Evolutionary conservation across 2,329 filamentous ascomycete species (phyloP), one percentile per base, ranked within the genome.

Genomic region (Hypomyces perniciosus): DNA sequence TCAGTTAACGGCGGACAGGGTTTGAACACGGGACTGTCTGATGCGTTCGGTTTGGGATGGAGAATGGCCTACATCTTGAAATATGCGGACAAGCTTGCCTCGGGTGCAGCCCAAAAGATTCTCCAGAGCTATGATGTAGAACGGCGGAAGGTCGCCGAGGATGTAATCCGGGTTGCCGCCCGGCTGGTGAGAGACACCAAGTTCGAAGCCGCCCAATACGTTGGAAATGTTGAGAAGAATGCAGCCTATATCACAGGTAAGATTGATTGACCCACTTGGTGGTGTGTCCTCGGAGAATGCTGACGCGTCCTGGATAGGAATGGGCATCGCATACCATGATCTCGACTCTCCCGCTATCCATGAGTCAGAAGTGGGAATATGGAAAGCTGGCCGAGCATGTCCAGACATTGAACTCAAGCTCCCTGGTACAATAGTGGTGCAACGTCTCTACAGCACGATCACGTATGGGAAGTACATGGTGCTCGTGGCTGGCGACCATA

Each of bases 1-100:
- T 77, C 70, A 1, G 76, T 77, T 34, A 76, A 78, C 7, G 79
- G 78, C 0, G 79, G 78, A 0, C 78, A 81, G 55, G 79, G 80
- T 0, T 70, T 82, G 57, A 83, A 83, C 56, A 81, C 78, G 0
- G 79, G 79, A 4, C 71, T 81, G 31, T 73, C 76, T 5, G 79
- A 82, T 58, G 76, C 78, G 0, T 75, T 80, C 29, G 77, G 75
- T 40, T 59, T 82, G 1, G 72, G 71, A 7, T 82, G 79, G 78
- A 78, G 80, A 34, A 58, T 81, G 0, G 69, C 60, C 5, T 46
- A 56, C 1, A 62, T 63, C 1, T 34, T 65, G 7, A 63, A 58
- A 6, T 52, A 61, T 10, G 54, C 61, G 2, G 46, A 46, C 6
- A 20, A 20, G 20, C 54, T 68, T 26, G 49, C 52, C 13, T 48